Base-by-base conservation (phyloP, 148 eudicot genomes). In the Mesembryanthemum crystallinum region DNA sequence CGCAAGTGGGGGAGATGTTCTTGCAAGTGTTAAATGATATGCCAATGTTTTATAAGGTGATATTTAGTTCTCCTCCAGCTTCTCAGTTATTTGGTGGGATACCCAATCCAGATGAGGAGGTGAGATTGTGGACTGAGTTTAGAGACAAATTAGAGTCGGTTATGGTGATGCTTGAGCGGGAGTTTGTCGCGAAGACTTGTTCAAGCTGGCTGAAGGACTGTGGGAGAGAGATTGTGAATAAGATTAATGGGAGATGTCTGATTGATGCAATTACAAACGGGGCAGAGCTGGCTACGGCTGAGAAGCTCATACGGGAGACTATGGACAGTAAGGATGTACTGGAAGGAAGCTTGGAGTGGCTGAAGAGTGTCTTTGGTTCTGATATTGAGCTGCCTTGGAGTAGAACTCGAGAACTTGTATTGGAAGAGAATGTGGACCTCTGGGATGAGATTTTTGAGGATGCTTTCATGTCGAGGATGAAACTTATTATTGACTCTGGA, bases 391-490 rank as follows among this genome's bases (percentile, higher is more conserved):
- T 90, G 80, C 99, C 99, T 14, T 95, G 99, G 99, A 90, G 87
- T 69, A 88, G 96, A 76, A 95, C 91, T 5, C 86, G 96, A 35
- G 99, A 95, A 78, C 96, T 95, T 83, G 94, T 95, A 28, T 83
- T 95, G 84, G 97, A 86, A 67, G 94, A 92, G 76, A 89, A 85
- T 79, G 90, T 88, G 25, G 96, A 95, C 73, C 86, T 95, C 10
- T 95, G 99, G 99, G 95, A 95, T 78, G 97, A 95, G 74, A 95
- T 92, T 33, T 95, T 92, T 73, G 99, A 95, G 79, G 90, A 92
- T 80, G 92, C 96, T 65, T 95, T 95, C 85, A 85, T 85, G 61
- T 86, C 78, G 21, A 88, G 99, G 82, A 95, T 95, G 96, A 91
- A 88, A 83, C 81, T 82, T 70, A 85, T 95, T 63, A 78, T 92